Evolutionary conservation across 805 yeast genomes (phyloP).

Genomic region (Blastobotrys chiropterorum): DNA sequence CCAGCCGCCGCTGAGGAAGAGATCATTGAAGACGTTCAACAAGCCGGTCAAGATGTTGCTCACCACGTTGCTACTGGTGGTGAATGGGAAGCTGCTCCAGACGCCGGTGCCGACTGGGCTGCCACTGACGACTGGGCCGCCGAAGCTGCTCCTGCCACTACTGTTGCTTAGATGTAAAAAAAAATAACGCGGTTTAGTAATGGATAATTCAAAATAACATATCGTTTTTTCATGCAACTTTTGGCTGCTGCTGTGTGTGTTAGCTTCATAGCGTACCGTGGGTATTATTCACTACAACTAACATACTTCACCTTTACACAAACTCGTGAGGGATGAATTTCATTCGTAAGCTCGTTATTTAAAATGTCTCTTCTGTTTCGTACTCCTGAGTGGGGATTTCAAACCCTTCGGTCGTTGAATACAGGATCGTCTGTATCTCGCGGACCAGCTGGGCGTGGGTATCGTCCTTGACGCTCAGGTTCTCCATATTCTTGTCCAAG

Average conservation of each 20-base stretch:
- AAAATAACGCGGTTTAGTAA: background rate
- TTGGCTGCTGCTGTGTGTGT: too few relatives aligned
- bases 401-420: slow-evolving; percentile 80
- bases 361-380: slow-evolving; percentile 18
- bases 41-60: slow-evolving; percentile 65
- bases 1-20: slow-evolving; percentile 63
- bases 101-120: slow-evolving; percentile 54
- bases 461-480: slow-evolving; percentile 5
- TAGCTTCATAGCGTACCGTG: too few relatives aligned
- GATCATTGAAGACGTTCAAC: slow-evolving; percentile 60
- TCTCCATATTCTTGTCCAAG: slow-evolving; percentile 5
- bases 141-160: slow-evolving; percentile 6
- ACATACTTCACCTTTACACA: background rate
- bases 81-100: slow-evolving; percentile 39
- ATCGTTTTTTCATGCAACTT: background rate
- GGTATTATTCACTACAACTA: too few relatives aligned
- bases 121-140: slow-evolving; percentile 41
- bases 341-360: background rate
- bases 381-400: slow-evolving; percentile 41
- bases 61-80: slow-evolving; percentile 37
- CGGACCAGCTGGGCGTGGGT: slow-evolving; percentile 36
- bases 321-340: background rate
- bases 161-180: slow-evolving; percentile 6
- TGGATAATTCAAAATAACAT: slow-evolving; percentile 1
- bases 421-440: slow-evolving; percentile 69